Conservation (phyloP, 345 rosid genomes). For the rapeseed (Brassica napus) region Da-Ae NC_063435.1:8715001-8715500, state of each 20-base stretch:
- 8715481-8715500: not conserved
- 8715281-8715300: constrained; percentile 47
- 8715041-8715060: not conserved
- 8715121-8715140: constrained; percentile 63
- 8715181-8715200: constrained; percentile 59
- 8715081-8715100: constrained; percentile 50
- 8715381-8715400: constrained; percentile 45
- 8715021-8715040: constrained; percentile 38
- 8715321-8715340: constrained; percentile 64
- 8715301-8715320: constrained; percentile 54
- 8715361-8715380: constrained; percentile 51
- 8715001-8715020: constrained; percentile 55
- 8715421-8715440: constrained; percentile 73
- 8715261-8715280: constrained; percentile 61
- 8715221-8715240: constrained; percentile 51
- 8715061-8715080: constrained; percentile 40
- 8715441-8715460: constrained; percentile 60
- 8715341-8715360: constrained; percentile 53
- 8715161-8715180: constrained; percentile 43
- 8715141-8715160: constrained; percentile 62
- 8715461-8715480: constrained; percentile 66
- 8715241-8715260: constrained; percentile 48
- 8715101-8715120: constrained; percentile 62
- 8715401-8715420: constrained; percentile 44
- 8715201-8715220: constrained; percentile 61